Evolutionary conservation across 2,329 filamentous ascomycete genomes (phyloP).

Genomic region (Cercospora nicotianae): DNA sequence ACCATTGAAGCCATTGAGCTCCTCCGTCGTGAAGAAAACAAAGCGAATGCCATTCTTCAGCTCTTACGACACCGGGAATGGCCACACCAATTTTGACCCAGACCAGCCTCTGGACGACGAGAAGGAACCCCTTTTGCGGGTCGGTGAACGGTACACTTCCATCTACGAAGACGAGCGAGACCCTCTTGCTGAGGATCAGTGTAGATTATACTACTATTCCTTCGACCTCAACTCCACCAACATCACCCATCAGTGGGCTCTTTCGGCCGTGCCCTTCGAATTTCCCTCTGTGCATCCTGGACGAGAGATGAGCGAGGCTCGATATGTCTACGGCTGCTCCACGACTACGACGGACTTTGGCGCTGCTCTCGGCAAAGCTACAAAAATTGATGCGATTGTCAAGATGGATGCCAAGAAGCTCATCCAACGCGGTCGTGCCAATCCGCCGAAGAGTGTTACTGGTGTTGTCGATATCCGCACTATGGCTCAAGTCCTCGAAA

Average conservation of each 20-base stretch:
- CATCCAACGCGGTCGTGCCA: constrained; percentile 53
- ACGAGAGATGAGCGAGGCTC: constrained; percentile 57
- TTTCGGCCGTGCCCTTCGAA: constrained; percentile 66
- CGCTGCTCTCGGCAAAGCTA: constrained; percentile 61
- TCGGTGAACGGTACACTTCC: constrained; percentile 15
- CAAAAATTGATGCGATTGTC: constrained; percentile 65
- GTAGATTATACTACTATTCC: constrained; percentile 67
- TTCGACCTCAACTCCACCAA: constrained; percentile 50
- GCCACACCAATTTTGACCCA: constrained; percentile 32
- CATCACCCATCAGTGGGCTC: constrained; percentile 64
- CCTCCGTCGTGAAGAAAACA: constrained; percentile 34
- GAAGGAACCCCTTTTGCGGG: constrained; percentile 32
- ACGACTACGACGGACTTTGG: constrained; percentile 59
- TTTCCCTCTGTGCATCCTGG: constrained; percentile 62
- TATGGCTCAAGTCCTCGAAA: constrained; percentile 54
- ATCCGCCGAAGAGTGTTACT: constrained; percentile 46
- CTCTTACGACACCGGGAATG: constrained; percentile 43
- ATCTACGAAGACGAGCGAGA: constrained; percentile 19
- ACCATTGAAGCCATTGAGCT: constrained; percentile 26
- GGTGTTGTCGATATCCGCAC: constrained; percentile 63
- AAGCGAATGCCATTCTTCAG: constrained; percentile 50
- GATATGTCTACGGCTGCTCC: constrained; percentile 68
- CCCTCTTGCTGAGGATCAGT: constrained; percentile 61
- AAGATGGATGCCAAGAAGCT: constrained; percentile 60
- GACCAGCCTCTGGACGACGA: constrained; percentile 34